Evolutionary conservation across 2,329 filamentous ascomycete genomes (phyloP).

Genomic region (Penicillium sp.): DNA sequence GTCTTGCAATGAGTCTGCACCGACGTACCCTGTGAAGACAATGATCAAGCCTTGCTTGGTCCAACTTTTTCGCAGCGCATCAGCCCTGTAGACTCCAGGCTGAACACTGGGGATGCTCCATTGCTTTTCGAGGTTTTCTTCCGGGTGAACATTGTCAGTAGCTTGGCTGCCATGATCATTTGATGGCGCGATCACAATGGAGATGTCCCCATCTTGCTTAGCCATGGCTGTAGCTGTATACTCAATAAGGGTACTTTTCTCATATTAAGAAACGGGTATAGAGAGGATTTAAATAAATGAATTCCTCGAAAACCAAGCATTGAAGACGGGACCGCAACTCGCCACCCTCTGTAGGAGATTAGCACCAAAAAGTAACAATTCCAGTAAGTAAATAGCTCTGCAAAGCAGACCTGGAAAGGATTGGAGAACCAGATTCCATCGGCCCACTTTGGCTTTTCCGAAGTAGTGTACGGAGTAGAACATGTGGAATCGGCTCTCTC

Average conservation of each 20-base stretch:
- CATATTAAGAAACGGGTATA: no score
- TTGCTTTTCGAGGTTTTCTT: constrained; percentile 8
- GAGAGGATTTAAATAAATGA: no score
- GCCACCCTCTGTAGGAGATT: no score
- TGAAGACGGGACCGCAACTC: no score
- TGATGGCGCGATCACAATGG: neutral
- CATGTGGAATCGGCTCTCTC: no score
- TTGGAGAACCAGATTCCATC: neutral
- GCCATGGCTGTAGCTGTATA: neutral
- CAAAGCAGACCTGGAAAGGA: neutral
- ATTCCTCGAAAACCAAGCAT: no score
- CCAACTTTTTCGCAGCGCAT: constrained; percentile 21
- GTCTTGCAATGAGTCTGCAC: no score
- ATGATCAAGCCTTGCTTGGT: constrained; percentile 19
- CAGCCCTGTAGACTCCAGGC: constrained; percentile 23
- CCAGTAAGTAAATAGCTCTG: neutral
- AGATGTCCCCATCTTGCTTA: constrained; percentile 2
- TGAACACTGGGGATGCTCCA: constrained; percentile 14
- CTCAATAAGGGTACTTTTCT: no score
- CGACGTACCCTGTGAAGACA: constrained; percentile 18
- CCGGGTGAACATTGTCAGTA: neutral
- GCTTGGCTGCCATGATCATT: neutral
- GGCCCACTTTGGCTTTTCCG: neutral
- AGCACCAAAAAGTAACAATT: neutral
- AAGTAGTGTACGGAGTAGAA: neutral